Evolutionary conservation across 352 stramenopile species (phyloP).

Genomic region (Phytophthora nicotianae): DNA sequence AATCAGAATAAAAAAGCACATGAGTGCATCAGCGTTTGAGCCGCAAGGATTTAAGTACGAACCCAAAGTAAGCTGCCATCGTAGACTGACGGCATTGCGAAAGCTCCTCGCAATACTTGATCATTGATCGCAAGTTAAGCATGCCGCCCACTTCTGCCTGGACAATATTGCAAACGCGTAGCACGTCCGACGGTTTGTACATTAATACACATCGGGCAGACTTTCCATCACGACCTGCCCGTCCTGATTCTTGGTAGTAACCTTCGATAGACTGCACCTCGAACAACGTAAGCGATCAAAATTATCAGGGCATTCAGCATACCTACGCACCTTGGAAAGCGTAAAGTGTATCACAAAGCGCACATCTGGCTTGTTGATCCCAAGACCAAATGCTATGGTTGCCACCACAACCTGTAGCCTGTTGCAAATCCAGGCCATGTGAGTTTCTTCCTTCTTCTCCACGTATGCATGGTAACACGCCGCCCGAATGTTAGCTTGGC

Average conservation of each 20-base stretch:
- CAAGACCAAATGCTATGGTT: constrained; percentile 94
- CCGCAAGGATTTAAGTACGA: constrained; percentile 8
- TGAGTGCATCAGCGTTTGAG: constrained; percentile 3
- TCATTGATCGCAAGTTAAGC: constrained; percentile 67
- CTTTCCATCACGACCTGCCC: constrained; percentile 94
- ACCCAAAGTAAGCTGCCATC: constrained; percentile 69
- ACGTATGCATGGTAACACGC: constrained; percentile 90
- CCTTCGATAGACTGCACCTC: constrained; percentile 90
- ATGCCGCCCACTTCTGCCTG: constrained; percentile 67
- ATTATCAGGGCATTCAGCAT: neutral
- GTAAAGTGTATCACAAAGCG: constrained; percentile 93
- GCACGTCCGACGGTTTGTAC: constrained; percentile 80
- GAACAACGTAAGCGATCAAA: neutral
- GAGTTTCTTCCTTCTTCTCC: constrained; percentile 71
- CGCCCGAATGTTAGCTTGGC: constrained; percentile 71
- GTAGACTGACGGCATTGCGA: constrained; percentile 46
- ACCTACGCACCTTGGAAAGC: constrained; percentile 59
- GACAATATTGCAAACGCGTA: constrained; percentile 72
- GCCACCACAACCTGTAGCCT: constrained; percentile 90
- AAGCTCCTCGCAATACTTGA: constrained; percentile 58
- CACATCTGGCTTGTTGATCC: constrained; percentile 94
- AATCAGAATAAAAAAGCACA: neutral
- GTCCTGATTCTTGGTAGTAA: constrained; percentile 98
- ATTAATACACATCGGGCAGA: constrained; percentile 88
- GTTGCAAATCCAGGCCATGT: constrained; percentile 59